Base-by-base conservation (phyloP, 2,329 filamentous ascomycete genomes). In the Calonectria henricotiae region DNA sequence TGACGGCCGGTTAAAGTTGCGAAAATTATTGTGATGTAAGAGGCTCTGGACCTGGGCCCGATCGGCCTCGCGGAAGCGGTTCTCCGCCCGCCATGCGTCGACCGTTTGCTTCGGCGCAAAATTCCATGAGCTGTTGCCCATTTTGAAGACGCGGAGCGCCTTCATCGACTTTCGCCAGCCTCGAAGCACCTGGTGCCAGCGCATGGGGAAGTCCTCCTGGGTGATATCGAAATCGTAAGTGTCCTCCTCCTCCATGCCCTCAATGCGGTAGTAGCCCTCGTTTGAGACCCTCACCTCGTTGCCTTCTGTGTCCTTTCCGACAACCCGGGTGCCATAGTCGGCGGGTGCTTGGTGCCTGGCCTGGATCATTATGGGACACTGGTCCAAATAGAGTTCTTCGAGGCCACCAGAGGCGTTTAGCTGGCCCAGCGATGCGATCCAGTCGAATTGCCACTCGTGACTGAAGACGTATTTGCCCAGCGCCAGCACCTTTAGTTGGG, bases 401-500 rank as follows among this genome's bases (percentile, higher is more conserved):
- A 87, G 80, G 0, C 84, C 85, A 0, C 74, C 75, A 1, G 43
- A 63, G 2, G 68, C 71, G n/a, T 76, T 78, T 3, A 61, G 49
- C 5, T 68, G 13, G 20, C 73, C 77, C 15, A 86, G 82, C 0
- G 79, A 80, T 0, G 83, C 73, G 12, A 87, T 81, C 84, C 85
- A 87, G 20, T 83, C 82, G 2, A 86, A 71, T 67, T 87, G 84
- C 76, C 81, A 82, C 58, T 85, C 81, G 55, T 85, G 80, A 9
- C 80, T 79, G 68, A 87, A 85, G 5, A 79, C 78, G 55, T 81
- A 84, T 2, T 81, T 82, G 0, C 83, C 82, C 1, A 87, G 70
- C 0, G 79, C 76, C 0, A 87, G 76, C 0, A 81, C 79, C 43
- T 79, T 78, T 4, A 87, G 79, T 1, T 78, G 74, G 0, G 83